Evolutionary conservation across 2,329 filamentous ascomycete genomes (phyloP), one percentile per base, ranked within the genome.

Genomic region (Colletotrichum echinochloae): DNA sequence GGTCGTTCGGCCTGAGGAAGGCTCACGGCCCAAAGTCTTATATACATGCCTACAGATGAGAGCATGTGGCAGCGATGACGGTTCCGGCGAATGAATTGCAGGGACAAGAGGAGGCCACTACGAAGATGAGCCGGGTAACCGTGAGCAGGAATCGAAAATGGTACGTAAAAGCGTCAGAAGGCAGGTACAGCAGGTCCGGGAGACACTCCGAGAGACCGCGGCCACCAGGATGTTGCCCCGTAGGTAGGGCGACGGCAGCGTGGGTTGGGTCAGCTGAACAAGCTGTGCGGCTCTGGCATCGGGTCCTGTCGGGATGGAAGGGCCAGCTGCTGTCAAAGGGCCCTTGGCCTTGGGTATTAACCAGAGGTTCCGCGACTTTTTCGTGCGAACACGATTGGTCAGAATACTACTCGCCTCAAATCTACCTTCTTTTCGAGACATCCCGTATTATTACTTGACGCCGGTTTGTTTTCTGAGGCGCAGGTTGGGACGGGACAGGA

Each of bases 81-180:
- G 51, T n/a, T 18, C 18, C 48, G 62, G 62, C 20, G 44, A 60
- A 26, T 30, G 52, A 41, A 48, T 44, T n/a, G 33, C 57, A 67
- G 64, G 63, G 39, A 70, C 30, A 57, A 20, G n/a, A 23, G 11
- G 30, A 18, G 41, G 44, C 14, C 18, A 30, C 48, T 46, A 72
- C 71, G 71, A 72, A 64, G 54, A 72, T 51, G 49, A 63, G 64
- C 68, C 71, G 67, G 71, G 48, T 72, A 35, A n/a, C 28, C 28
- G 26, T 33, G 20, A 30, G 20, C 39, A 35, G 26, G 51, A 30
- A 37, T 26, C 28, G 8, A 18, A 16, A 20, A 7, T 41, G 8
- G 5, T 52, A 23, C 23, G 14, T 41, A 14, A 20, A 46, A 59
- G 62, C 56, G 33, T 49, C 55, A 56, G 55, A 57, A 11, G 56